phyloP scores from a whole-genome alignment of 2,329 filamentous ascomycete genomes.

The Colletotrichum sp. region DNA sequence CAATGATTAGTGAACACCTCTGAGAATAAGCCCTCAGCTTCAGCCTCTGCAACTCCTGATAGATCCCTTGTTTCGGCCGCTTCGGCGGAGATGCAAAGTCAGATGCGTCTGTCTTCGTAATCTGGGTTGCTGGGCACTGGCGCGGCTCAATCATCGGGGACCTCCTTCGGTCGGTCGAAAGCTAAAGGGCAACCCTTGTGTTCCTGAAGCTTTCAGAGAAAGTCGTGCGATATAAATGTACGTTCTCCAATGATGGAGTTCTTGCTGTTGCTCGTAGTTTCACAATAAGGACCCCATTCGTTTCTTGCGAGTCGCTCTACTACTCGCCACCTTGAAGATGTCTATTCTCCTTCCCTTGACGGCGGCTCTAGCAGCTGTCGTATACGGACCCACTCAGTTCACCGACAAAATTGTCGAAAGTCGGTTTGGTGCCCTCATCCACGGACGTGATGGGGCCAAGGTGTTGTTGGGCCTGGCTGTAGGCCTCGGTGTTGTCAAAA shows the following conservation, averaged over 20 bases:
- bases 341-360: not conserved
- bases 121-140: not conserved
- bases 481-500: not conserved
- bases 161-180: not conserved
- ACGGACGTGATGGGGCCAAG: not conserved
- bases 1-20: not conserved
- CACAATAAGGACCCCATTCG: not conserved
- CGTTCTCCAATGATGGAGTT: not conserved
- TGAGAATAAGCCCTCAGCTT: not conserved
- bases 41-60: not conserved
- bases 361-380: not conserved
- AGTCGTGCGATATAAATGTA: not conserved
- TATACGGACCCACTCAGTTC: not conserved
- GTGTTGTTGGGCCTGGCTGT: not conserved
- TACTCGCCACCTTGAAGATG: not conserved
- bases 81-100: not conserved
- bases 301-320: not conserved
- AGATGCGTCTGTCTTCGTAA: not conserved
- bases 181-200: not conserved
- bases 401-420: not conserved
- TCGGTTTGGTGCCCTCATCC: not conserved
- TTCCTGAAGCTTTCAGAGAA: not conserved
- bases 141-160: not conserved
- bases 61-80: not conserved
- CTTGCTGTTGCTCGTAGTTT: not conserved